Evolutionary conservation across 176 grass and related monocot genomes (phyloP).

Genomic region (Aegilops tauschii): DNA sequence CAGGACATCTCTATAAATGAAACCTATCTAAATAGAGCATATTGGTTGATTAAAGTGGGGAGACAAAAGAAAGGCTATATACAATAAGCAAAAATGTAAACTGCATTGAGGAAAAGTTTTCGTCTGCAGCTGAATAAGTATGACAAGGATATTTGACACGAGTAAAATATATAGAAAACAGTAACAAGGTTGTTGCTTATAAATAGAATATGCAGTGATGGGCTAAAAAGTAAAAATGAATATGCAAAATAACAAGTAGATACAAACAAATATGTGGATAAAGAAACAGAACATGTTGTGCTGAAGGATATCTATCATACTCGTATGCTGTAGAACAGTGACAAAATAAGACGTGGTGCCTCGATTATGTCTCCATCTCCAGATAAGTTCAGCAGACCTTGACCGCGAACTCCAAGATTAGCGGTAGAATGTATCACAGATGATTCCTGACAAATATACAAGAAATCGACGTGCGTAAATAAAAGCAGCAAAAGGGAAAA

Average conservation of each 20-base stretch:
- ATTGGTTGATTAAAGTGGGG: neutral
- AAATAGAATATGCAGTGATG: neutral
- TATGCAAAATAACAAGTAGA: conserved; percentile 19
- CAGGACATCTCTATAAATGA: neutral
- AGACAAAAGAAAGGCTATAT: neutral
- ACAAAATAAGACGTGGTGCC: conserved; percentile 92
- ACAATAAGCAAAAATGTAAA: conserved; percentile 4
- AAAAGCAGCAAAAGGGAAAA: conserved; percentile 6
- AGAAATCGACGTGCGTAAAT: conserved; percentile 6
- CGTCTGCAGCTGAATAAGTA: neutral
- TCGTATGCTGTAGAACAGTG: conserved; percentile 97
- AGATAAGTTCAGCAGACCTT: conserved; percentile 98
- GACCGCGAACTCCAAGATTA: conserved; percentile 98
- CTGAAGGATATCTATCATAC: conserved; percentile 48
- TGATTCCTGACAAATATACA: conserved; percentile 62
- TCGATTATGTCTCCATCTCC: conserved; percentile 89
- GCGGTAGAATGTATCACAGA: conserved; percentile 98
- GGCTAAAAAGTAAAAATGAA: neutral
- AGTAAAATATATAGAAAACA: neutral
- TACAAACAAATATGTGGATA: conserved; percentile 38
- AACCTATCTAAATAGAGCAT: neutral
- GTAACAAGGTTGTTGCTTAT: neutral
- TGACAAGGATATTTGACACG: conserved; percentile 3
- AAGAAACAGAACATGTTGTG: neutral
- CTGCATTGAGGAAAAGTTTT: neutral